Evolutionary conservation across 2,329 filamentous ascomycete species (phyloP), one percentile per base, ranked within the genome.

Genomic region (Xylaria sp.): DNA sequence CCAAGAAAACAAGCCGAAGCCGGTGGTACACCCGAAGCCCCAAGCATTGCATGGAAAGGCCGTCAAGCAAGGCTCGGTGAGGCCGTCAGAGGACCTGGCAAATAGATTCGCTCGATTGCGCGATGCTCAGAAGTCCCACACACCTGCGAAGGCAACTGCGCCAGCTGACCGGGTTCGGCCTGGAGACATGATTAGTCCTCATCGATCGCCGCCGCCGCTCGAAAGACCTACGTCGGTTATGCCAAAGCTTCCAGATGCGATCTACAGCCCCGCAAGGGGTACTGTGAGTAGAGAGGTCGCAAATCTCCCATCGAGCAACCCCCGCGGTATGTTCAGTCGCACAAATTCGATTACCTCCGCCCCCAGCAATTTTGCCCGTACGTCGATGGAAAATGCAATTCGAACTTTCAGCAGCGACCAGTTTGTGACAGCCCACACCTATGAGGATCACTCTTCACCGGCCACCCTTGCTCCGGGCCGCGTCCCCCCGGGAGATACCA

Each of bases 251-350:
- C 89, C 89, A 1, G 87, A 87, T 64, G 87, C 89, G 7, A 89
- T 90, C 3, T 92, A 92, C 66, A 91, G 86, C 63, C 89, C 89
- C n/a, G 87, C 87, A 1, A 80, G 88, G 29, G 90, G 89, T 22
- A 88, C 85, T 51, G 78, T 87, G 4, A 85, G 86, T 2, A 84
- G 82, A 20, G 85, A 86, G 55, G 79, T 83, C 20, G 82, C 88
- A 7, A 80, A 86, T 39, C 79, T 86, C 2, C 88, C 88, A 1
- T 78, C 86, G 20, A 87, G 82, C 62, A 86, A 83, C 2, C 81
- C 86, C 1, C 78, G 87, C 16, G 84, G 83, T 58, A 79, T 87
- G 65, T 86, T 85, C 46, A 83, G 80, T 49, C 78, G 85, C 40
- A 84, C 80, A 18, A 81, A 80, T 26, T 87, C 86, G 0, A 69